Conservation (phyloP, 140 eudicot genomes). For the Ambrosia hybrid region DNA sequence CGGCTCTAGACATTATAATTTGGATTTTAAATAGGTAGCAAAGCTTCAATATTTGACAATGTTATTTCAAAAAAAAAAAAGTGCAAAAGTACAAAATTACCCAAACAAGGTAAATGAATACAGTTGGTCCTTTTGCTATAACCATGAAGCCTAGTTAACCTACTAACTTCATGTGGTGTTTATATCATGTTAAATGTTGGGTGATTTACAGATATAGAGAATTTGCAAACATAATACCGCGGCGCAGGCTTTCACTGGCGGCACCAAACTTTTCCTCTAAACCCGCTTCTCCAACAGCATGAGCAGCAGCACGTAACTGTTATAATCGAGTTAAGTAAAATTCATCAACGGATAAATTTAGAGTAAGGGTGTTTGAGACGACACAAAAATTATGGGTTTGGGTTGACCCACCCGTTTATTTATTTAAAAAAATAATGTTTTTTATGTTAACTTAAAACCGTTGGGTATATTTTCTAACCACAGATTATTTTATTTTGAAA, state of each 20-base stretch:
- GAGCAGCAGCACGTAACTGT: conserved; percentile 92
- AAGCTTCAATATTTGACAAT: neutral
- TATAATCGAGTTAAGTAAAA: neutral
- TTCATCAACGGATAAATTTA: too few relatives aligned
- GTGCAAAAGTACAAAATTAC: neutral
- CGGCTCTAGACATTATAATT: neutral
- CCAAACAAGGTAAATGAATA: conserved; percentile 4
- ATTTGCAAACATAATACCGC: conserved; percentile 97
- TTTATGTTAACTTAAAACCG: neutral
- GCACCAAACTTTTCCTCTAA: conserved; percentile 81
- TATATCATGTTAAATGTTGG: conserved; percentile 12
- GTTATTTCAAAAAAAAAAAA: neutral
- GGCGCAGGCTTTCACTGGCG: conserved; percentile 93
- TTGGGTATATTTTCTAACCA: neutral
- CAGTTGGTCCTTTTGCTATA: neutral
- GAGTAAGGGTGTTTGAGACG: neutral
- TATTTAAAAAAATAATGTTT: too few relatives aligned
- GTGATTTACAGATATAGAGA: conserved; percentile 59
- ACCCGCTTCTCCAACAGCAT: conserved; percentile 89
- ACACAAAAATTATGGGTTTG: too few relatives aligned
- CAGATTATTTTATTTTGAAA: neutral
- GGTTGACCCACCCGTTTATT: too few relatives aligned
- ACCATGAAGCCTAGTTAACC: neutral
- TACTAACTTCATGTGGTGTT: conserved; percentile 7
- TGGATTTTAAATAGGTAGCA: neutral